Base-by-base conservation (phyloP, 371 early-diverging fungal genomes). In the Entomophthora muscae region DNA sequence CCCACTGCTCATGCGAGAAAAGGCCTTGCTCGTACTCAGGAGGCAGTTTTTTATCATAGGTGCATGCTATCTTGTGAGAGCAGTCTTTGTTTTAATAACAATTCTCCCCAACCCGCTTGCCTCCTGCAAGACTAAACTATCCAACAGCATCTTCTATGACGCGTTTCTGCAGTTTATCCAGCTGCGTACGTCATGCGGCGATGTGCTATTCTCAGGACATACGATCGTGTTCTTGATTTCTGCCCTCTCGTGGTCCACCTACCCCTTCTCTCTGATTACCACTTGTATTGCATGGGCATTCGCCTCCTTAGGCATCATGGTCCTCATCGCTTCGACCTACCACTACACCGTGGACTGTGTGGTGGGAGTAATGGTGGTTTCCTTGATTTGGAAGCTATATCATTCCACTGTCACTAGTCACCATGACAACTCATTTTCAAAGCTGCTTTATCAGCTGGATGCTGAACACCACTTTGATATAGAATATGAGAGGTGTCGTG, bases 171-270 rank as follows among this genome's bases (percentile, higher is more conserved):
- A 33, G 13, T 7, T 59, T 22, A 31, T 59, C 24, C 59, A 59
- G 26, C 23, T 21, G 3, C 31, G 42, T 17, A 7, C 26, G 2
- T 59, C 59, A 23, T 59, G 59, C 26, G 59, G 59, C 1, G 59
- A 59, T 59, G 17, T 59, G 1, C 17, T 59, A 23, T 59, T 32
- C 24, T 59, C 59, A 2, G 59, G 59, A 1, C 59, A 59, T 24
- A 59, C 59, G n/a, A 33, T 59, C 24, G 42, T 59, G 32, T 59
- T 32, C 24, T 10, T 32, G 17, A 33, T 26, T 32, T 32, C 59
- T 13, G 17, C 22, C 1, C 23, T 59, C 2, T 21, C 24, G 5
- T 59, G 12, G 23, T 3, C 42, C 1, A 27, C 31, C 3, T 59
- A 27, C 22, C 59, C 59, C 1, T 57, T 57, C 28, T 7, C 22